Conservation (phyloP, 2,329 filamentous ascomycete species). For the Penicillium corylophilum region DNA sequence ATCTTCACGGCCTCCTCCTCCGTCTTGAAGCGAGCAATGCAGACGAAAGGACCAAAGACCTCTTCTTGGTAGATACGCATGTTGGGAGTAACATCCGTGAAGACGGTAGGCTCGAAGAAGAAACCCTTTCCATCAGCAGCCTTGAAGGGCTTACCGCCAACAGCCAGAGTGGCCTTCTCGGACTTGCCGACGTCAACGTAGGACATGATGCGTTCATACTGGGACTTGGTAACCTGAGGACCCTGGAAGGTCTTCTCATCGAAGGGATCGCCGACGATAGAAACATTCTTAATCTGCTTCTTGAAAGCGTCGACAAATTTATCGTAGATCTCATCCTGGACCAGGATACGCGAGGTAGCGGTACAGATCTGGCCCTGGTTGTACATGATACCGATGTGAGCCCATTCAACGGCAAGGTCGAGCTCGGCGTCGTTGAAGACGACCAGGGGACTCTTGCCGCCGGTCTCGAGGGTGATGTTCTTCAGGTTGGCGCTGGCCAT, state of each 20-base stretch:
- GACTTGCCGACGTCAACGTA: slow-evolving; percentile 35
- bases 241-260: slow-evolving; percentile 30
- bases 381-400: slow-evolving; percentile 55
- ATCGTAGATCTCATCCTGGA: slow-evolving; percentile 27
- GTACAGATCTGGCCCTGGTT: slow-evolving; percentile 39
- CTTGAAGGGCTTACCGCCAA: slow-evolving; percentile 33
- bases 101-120: slow-evolving; percentile 30
- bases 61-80: slow-evolving; percentile 43
- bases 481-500: slow-evolving; percentile 37
- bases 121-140: slow-evolving; percentile 32
- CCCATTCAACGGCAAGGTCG: slow-evolving; percentile 68
- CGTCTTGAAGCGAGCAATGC: slow-evolving; percentile 35
- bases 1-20: slow-evolving; percentile 37
- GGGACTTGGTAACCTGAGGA: slow-evolving; percentile 27
- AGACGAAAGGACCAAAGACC: slow-evolving; percentile 43
- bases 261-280: slow-evolving; percentile 38
- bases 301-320: slow-evolving; percentile 24
- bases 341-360: slow-evolving; percentile 32
- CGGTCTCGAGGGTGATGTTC: slow-evolving; percentile 46
- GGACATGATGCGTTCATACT: slow-evolving; percentile 27
- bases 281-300: slow-evolving; percentile 26
- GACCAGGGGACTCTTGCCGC: slow-evolving; percentile 64
- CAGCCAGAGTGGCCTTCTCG: slow-evolving; percentile 33
- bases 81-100: slow-evolving; percentile 33
- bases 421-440: slow-evolving; percentile 67